phyloP scores from a whole-genome alignment of 2,329 filamentous ascomycete genomes.

The Stagonosporopsis chrysanthemi region DNA sequence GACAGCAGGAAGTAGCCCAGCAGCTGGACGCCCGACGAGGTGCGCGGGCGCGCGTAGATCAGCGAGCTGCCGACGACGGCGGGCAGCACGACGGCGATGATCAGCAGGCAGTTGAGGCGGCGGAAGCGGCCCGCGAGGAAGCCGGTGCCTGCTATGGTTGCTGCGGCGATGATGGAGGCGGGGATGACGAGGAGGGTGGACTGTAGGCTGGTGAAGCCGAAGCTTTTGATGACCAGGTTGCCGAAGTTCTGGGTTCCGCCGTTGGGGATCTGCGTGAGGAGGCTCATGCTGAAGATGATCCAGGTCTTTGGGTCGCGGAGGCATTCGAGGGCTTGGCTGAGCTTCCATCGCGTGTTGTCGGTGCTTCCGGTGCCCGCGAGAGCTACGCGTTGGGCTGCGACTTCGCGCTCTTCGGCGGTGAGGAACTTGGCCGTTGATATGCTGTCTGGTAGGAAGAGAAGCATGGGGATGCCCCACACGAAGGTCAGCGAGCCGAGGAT shows the following conservation, averaged over 20 bases:
- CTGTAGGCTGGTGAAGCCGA: constrained; percentile 12
- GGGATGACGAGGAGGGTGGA: constrained; percentile 13
- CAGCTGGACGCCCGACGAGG: constrained; percentile 7
- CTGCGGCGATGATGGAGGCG: constrained; percentile 10
- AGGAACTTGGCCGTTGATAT: constrained; percentile 11
- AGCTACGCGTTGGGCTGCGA: constrained; percentile 36
- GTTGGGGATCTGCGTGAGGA: constrained; percentile 10
- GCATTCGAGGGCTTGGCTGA: constrained; percentile 5
- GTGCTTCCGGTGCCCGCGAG: constrained; percentile 31
- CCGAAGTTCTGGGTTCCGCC: constrained; percentile 12
- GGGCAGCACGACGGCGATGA: constrained; percentile 9
- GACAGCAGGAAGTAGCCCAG: constrained; percentile 12
- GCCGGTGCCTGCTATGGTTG: constrained; percentile 8
- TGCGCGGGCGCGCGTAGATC: constrained; percentile 6
- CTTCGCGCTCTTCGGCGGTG: constrained; percentile 16
- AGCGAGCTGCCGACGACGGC: constrained; percentile 8
- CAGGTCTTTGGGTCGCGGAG: constrained; percentile 11
- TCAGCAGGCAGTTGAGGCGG: constrained; percentile 10
- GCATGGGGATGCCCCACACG: constrained; percentile 7
- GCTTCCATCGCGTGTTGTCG: constrained; percentile 25
- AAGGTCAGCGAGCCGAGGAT: constrained; percentile 9
- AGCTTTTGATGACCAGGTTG: constrained; percentile 10
- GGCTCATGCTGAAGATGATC: constrained; percentile 13
- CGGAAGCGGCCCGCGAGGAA: constrained; percentile 8
- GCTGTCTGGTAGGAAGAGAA: constrained; percentile 11